Evolutionary conservation across 2,329 filamentous ascomycete genomes (phyloP).

Genomic region (Plectosphaerella cucumerina): DNA sequence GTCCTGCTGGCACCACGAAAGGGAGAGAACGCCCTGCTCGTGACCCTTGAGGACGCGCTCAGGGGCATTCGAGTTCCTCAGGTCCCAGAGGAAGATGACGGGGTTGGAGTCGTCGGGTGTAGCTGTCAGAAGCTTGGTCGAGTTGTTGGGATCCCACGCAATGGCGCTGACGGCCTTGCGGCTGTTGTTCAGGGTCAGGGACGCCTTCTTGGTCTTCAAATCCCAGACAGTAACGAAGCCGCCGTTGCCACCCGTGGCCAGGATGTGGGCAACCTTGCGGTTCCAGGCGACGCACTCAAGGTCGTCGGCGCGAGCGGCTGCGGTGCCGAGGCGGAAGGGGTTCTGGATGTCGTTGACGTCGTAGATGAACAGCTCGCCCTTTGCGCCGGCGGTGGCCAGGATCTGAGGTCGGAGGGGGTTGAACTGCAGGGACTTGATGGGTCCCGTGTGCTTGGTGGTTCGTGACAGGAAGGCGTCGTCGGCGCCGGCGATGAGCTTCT

Average conservation of each 20-base stretch:
- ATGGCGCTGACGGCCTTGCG: conserved; percentile 93
- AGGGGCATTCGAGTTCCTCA: conserved; percentile 92
- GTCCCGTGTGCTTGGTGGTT: conserved; percentile 83
- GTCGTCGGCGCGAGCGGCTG: conserved; percentile 86
- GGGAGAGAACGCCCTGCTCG: conserved; percentile 85
- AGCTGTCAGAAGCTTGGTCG: conserved; percentile 89
- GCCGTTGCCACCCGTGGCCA: conserved; percentile 88
- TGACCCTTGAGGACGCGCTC: conserved; percentile 88
- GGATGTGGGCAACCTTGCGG: conserved; percentile 92
- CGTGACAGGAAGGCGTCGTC: conserved; percentile 78
- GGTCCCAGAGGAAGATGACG: conserved; percentile 87
- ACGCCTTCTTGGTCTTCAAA: conserved; percentile 96
- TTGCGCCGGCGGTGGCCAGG: conserved; percentile 85
- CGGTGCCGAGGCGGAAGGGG: conserved; percentile 83
- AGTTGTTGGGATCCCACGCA: conserved; percentile 94
- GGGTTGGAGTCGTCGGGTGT: conserved; percentile 86
- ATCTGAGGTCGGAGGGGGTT: conserved; percentile 90
- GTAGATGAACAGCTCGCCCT: conserved; percentile 95
- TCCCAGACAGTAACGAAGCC: conserved; percentile 99
- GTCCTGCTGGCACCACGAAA: conserved; percentile 95
- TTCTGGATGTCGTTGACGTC: conserved; percentile 87
- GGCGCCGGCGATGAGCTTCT: conserved; percentile 53
- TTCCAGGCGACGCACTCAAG: conserved; percentile 98
- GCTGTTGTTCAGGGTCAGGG: conserved; percentile 90
- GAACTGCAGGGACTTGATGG: conserved; percentile 94